Conservation (phyloP, 345 rosid species). For the Microthlaspi erraticum region DNA sequence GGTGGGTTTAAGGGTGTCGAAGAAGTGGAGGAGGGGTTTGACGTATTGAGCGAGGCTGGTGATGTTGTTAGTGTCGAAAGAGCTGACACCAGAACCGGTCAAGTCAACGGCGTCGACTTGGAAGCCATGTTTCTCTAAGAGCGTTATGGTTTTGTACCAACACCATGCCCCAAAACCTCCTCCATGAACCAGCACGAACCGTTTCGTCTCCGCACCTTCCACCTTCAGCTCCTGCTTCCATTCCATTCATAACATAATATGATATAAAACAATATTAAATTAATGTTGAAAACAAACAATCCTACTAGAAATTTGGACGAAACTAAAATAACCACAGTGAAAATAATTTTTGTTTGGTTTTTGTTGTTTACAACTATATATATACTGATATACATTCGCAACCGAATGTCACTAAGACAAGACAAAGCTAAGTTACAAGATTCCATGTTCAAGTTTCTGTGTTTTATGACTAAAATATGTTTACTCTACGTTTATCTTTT, state of each 20-base stretch:
- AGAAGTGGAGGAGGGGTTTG: slow-evolving; percentile 80
- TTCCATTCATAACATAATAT: background rate
- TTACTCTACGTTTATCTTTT: too few relatives aligned
- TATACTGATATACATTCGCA: too few relatives aligned
- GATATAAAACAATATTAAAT: background rate
- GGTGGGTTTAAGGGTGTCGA: slow-evolving; percentile 67
- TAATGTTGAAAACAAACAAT: background rate
- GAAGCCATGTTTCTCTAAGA: slow-evolving; percentile 60
- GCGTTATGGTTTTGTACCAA: slow-evolving; percentile 81
- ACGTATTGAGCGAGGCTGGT: slow-evolving; percentile 82
- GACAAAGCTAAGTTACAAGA: too few relatives aligned
- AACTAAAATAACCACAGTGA: too few relatives aligned
- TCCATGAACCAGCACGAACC: slow-evolving; percentile 77
- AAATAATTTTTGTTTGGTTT: too few relatives aligned
- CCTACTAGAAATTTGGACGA: too few relatives aligned
- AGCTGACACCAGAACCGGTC: slow-evolving; percentile 63
- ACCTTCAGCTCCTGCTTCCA: slow-evolving; percentile 46
- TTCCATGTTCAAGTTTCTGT: too few relatives aligned
- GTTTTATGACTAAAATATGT: too few relatives aligned
- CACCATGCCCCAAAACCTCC: slow-evolving; percentile 95
- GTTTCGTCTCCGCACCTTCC: slow-evolving; percentile 57
- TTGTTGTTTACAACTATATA: too few relatives aligned
- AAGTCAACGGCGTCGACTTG: slow-evolving; percentile 68
- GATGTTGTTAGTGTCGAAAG: slow-evolving; percentile 62
- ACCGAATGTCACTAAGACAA: too few relatives aligned